Evolutionary conservation across 805 yeast species (phyloP).

Genomic region (Candida tibetensis): DNA sequence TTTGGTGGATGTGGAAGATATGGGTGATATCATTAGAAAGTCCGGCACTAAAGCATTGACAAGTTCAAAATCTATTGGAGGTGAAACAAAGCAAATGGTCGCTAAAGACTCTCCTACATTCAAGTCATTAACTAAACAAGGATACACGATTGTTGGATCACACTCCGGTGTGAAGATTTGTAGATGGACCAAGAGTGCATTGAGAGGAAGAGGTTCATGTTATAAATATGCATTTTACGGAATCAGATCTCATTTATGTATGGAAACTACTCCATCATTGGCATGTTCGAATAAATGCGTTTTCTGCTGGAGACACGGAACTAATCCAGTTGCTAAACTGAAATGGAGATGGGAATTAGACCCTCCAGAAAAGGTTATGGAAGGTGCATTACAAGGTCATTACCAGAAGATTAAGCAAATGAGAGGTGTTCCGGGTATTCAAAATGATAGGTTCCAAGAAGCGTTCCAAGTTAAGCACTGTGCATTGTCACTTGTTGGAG

Average conservation of each 20-base stretch:
- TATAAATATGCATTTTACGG: conserved; percentile 92
- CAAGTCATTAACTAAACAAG: conserved; percentile 86
- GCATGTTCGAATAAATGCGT: conserved; percentile 96
- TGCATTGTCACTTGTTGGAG: conserved; percentile 90
- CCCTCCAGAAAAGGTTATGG: conserved; percentile 76
- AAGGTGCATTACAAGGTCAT: conserved; percentile 87
- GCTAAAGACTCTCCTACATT: conserved; percentile 86
- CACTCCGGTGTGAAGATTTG: conserved; percentile 95
- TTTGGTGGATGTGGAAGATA: conserved; percentile 82
- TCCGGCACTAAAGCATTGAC: conserved; percentile 18
- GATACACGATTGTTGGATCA: conserved; percentile 88
- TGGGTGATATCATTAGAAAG: conserved; percentile 60
- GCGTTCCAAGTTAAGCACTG: conserved; percentile 89
- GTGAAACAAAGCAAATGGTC: conserved; percentile 71
- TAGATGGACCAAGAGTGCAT: conserved; percentile 93
- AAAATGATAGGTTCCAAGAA: conserved; percentile 83
- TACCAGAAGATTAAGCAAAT: conserved; percentile 89
- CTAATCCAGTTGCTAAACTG: conserved; percentile 92
- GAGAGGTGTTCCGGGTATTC: conserved; percentile 95
- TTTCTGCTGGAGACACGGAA: conserved; percentile 97
- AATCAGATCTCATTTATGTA: conserved; percentile 83
- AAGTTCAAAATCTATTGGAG: conserved; percentile 5
- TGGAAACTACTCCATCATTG: conserved; percentile 93
- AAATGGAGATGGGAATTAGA: conserved; percentile 95
- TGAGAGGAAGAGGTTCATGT: conserved; percentile 92